Conservation (phyloP, 139 green algal genomes). For the Pleodorina starrii region DNA sequence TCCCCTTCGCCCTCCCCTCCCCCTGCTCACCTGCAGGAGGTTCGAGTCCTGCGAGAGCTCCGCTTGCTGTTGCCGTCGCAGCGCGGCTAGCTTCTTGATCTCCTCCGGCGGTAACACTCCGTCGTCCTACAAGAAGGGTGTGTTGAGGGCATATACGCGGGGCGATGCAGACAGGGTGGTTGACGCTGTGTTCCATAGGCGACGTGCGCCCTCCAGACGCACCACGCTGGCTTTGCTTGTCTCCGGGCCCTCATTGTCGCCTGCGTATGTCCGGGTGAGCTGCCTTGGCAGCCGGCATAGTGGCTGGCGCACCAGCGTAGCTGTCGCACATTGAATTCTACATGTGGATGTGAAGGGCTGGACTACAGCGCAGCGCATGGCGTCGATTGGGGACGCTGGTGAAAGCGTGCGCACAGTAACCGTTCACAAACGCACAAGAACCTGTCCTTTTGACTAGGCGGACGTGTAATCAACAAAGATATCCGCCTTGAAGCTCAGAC, state of each 20-base stretch:
- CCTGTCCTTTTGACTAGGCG: too few relatives aligned
- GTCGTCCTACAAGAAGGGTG: too few relatives aligned
- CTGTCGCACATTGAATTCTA: neutral
- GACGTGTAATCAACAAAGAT: too few relatives aligned
- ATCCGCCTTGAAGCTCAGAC: too few relatives aligned
- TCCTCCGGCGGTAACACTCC: constrained; percentile 17
- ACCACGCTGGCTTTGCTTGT: constrained; percentile 32
- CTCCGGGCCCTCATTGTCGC: neutral
- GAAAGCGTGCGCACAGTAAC: too few relatives aligned
- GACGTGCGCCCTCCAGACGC: too few relatives aligned
- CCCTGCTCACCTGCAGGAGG: constrained; percentile 53
- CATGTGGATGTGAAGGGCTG: neutral
- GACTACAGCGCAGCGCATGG: neutral
- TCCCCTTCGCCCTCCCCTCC: too few relatives aligned
- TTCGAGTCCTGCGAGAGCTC: constrained; percentile 41
- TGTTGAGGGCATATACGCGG: too few relatives aligned
- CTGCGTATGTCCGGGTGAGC: neutral
- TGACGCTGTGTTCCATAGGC: too few relatives aligned
- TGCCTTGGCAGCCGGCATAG: neutral
- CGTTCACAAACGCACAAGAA: too few relatives aligned
- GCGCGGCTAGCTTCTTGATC: constrained; percentile 31
- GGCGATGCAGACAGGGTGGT: neutral
- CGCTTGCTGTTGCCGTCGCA: constrained; percentile 52
- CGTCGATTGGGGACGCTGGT: too few relatives aligned
- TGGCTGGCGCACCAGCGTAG: neutral